Evolutionary conservation across 2,329 filamentous ascomycete genomes (phyloP), one percentile per base, ranked within the genome.

Genomic region (Sarocladiaceae sp.): DNA sequence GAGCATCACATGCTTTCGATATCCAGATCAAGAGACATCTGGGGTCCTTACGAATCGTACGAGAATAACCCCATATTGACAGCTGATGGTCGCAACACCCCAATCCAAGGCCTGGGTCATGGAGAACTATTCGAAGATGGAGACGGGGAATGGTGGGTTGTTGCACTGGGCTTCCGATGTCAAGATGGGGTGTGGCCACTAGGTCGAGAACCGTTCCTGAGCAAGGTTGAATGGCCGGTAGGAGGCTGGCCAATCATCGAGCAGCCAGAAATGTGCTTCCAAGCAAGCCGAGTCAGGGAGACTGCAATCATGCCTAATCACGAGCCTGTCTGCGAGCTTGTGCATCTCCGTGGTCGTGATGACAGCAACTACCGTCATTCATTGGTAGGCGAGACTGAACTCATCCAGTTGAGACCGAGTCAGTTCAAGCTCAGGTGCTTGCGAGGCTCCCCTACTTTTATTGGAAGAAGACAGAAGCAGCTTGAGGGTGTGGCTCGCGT

Each of bases 191-290:
- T 54, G 19, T 11, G 47, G n/a, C 67, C 67, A 6, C 68, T 70
- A 66, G 67, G 63, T n/a, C 58, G 66, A 2, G 67, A 70, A 48
- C 67, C 66, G 0, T 55, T 68, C n/a, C 56, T 69, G 54, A 57
- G 54, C 3, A 44, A 45, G 3, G 57, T 48, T 1, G 43, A 44
- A 16, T 65, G 61, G 62, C 33, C 24, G 20, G 43, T 31, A 24
- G 42, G 40, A 12, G 34, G 21, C 11, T 47, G 46, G 46, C 46
- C 40, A 3, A 20, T 6, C 13, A 31, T 47, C 7, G n/a, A 45
- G 12, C 45, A 21, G 33, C 44, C 40, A 15, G 19, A 18, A n/a
- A 24, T 39, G 34, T 5, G 3, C 33, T 35, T 20, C 18, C n/a
- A 13, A 12, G 33, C 11, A 19, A 34, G 10, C 9, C n/a, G 34